phyloP scores from a whole-genome alignment of 2,329 filamentous ascomycete species.

The Cladophialophora psammophila region DNA sequence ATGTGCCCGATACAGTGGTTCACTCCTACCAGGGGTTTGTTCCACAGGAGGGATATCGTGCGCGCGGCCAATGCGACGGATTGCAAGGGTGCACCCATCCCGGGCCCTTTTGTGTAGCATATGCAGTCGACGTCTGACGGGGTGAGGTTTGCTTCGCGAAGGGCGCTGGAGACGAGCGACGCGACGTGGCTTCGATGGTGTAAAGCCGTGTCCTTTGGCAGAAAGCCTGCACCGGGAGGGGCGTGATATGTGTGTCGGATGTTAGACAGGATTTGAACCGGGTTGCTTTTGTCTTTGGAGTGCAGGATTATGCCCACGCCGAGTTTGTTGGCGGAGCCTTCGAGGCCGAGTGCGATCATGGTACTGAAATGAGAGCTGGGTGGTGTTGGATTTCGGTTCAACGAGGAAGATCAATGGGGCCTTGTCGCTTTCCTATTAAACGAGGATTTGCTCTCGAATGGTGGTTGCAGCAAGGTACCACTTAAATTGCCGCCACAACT shows the following conservation, averaged over 20 bases:
- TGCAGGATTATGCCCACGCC: constrained; percentile 92
- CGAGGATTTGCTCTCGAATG: too few species aligned
- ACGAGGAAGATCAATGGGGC: not conserved
- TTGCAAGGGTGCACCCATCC: constrained; percentile 93
- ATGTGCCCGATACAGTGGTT: constrained; percentile 99
- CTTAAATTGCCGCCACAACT: too few species aligned
- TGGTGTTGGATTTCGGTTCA: not conserved
- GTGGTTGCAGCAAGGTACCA: too few species aligned
- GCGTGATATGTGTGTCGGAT: constrained; percentile 92
- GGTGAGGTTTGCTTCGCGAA: constrained; percentile 70
- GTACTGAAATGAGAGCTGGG: not conserved
- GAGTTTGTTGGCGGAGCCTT: constrained; percentile 98
- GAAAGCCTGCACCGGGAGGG: constrained; percentile 90
- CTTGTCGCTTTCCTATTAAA: not conserved
- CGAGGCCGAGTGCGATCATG: constrained; percentile 72
- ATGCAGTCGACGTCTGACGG: constrained; percentile 81
- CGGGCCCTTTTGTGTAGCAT: constrained; percentile 93
- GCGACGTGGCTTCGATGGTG: constrained; percentile 91
- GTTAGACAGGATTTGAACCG: constrained; percentile 82
- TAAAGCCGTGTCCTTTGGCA: constrained; percentile 92
- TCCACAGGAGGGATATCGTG: constrained; percentile 83
- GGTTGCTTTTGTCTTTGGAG: constrained; percentile 58
- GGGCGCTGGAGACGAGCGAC: constrained; percentile 77
- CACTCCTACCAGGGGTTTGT: constrained; percentile 86
- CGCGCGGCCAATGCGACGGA: constrained; percentile 85